Percentiles rank a stretch among this genome's conserved stretches.
Conservation (phyloP, 2,329 filamentous ascomycete species). For the Nannizzia gypsea region DNA sequence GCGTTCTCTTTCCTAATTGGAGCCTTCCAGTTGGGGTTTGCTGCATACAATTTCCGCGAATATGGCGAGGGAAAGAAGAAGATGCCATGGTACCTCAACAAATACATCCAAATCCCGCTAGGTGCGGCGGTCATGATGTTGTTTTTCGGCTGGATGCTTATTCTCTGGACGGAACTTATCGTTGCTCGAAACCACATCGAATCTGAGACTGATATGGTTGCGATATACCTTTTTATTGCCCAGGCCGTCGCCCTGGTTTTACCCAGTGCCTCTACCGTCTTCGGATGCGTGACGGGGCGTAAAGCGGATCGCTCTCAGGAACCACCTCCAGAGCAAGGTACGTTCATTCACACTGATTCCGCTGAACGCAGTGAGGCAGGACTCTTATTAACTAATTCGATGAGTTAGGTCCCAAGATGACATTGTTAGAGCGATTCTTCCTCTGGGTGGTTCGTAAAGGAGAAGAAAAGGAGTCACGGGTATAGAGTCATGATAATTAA, state of each 20-base stretch:
- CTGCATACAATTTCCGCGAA: neutral
- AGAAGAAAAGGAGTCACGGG: neutral
- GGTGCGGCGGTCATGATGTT: neutral
- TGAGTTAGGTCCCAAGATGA: neutral
- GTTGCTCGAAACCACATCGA: slow-evolving; percentile 5
- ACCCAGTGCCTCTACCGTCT: neutral
- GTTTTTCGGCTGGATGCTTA: neutral
- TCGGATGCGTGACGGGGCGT: neutral
- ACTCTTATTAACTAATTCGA: neutral
- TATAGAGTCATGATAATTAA: no score
- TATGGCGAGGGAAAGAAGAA: neutral
- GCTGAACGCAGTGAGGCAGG: neutral
- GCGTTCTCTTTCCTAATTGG: neutral
- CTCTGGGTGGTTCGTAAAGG: neutral
- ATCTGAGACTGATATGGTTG: slow-evolving; percentile 8
- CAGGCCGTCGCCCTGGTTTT: slow-evolving; percentile 1
- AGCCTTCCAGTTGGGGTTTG: neutral
- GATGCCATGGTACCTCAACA: neutral
- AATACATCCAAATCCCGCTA: neutral
- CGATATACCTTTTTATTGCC: slow-evolving; percentile 6
- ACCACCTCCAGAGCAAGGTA: neutral
- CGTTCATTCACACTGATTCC: neutral
- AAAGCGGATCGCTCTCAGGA: neutral
- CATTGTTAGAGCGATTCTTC: neutral
- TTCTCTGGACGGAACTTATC: slow-evolving; percentile 6